Conservation (phyloP, 2,329 filamentous ascomycete species). For the Aspergillus ochraceus region DNA sequence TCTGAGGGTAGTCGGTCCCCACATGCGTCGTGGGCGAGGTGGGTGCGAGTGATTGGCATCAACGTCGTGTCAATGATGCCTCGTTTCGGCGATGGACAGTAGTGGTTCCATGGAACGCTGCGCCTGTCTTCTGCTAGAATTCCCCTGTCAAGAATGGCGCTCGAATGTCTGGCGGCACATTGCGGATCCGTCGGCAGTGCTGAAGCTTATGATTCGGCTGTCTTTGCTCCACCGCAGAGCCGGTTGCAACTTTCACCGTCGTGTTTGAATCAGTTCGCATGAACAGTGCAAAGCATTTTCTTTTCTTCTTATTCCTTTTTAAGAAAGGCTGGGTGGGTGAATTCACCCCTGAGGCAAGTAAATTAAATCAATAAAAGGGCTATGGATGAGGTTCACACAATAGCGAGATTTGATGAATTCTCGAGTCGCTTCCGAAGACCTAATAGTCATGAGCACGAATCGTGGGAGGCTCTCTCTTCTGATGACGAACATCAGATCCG, state of each 20-base stretch:
- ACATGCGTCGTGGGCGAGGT: slow-evolving; percentile 7
- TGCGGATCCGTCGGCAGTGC: not conserved
- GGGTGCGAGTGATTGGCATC: not conserved
- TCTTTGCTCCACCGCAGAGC: not conserved
- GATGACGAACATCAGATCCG: not conserved
- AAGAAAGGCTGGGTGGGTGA: too few species aligned
- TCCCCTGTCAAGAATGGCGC: not conserved
- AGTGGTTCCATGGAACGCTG: not conserved
- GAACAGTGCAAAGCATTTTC: too few species aligned
- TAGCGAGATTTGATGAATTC: not conserved
- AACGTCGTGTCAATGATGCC: slow-evolving; percentile 2
- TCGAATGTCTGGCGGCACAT: not conserved
- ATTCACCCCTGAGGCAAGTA: too few species aligned
- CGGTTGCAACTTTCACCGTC: not conserved
- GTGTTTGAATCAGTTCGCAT: not conserved
- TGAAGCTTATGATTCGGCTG: not conserved
- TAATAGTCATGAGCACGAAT: too few species aligned
- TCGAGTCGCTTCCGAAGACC: too few species aligned
- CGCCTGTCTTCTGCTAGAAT: not conserved
- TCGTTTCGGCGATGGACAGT: not conserved
- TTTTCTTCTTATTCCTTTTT: too few species aligned
- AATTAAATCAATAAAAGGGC: too few species aligned
- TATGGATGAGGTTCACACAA: not conserved
- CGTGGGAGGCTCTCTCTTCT: not conserved
- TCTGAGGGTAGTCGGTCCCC: not conserved